Base-by-base conservation (phyloP, 2,329 filamentous ascomycete species). In the Diplodia intermedia region DNA sequence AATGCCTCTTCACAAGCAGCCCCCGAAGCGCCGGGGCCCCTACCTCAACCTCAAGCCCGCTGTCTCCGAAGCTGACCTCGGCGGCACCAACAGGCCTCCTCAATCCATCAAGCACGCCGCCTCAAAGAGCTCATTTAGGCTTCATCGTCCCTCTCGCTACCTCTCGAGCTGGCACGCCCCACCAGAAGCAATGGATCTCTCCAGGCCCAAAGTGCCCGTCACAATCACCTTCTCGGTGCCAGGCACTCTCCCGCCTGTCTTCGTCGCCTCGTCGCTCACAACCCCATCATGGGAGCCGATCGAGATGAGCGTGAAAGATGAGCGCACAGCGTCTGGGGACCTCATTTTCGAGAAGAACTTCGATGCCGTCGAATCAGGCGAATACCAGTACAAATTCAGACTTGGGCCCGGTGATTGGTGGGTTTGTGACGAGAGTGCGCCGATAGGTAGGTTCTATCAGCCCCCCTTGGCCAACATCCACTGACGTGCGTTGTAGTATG, bases 301-400 rank as follows among this genome's bases (percentile, higher is more conserved):
- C 56, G 89, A 92, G 79, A 91, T 93, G 90, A 77, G 86, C 11
- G 65, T 71, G 3, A 82, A 78, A 68, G 72, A 75, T 6, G 81
- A 81, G 4, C 80, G 80, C 36, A 82, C 84, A 11, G 79, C 82
- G 4, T 79, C 84, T 43, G 86, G 84, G n/a, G 75, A 89, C 66
- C 80, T 87, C 68, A 75, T 84, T 14, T 93, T 91, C 75, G 82
- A 78, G 53, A 87, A 87, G 68, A 78, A 83, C 0, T 82, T 92
- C 54, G 76, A 83, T 43, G 82, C 86, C 8, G 81, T 86, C 20
- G 81, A 85, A 26, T 86, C 85, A 26, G 84, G 86, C 56, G 84
- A 87, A 68, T 87, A 92, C 71, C 88, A 91, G 73, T 94, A 93
- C 84, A 93, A 92, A 78, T 90, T 93, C 72, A 86, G 89, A 36